phyloP scores from a whole-genome alignment of 2,329 filamentous ascomycete genomes.

The Arthroderma sp. region DNA sequence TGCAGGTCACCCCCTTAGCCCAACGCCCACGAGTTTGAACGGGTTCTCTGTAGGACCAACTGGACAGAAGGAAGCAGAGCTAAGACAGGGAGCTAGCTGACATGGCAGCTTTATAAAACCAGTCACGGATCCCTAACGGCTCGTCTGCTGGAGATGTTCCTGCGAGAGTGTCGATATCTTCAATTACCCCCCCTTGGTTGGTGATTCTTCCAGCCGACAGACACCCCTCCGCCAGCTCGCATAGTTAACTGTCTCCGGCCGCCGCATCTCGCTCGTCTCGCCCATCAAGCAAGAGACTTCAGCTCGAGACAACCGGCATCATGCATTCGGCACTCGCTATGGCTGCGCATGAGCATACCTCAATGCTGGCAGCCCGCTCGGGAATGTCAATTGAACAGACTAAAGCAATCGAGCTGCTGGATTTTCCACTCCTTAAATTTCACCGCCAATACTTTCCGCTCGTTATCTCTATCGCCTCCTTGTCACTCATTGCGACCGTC shows the following conservation, averaged over 20 bases:
- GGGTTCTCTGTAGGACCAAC: background rate
- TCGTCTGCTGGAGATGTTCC: background rate
- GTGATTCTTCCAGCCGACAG: background rate
- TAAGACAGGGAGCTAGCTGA: background rate
- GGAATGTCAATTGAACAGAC: background rate
- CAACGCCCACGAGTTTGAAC: background rate
- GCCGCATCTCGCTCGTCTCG: background rate
- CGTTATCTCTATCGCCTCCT: conserved; percentile 15
- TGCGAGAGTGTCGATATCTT: background rate
- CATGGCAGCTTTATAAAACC: background rate
- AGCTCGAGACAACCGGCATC: background rate
- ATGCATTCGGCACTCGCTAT: background rate
- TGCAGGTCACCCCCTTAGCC: too few relatives aligned
- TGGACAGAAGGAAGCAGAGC: background rate
- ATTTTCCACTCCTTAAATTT: background rate
- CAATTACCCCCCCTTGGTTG: too few relatives aligned
- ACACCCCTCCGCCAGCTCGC: background rate
- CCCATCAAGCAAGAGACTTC: background rate
- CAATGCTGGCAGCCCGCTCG: background rate
- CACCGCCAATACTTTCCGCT: background rate
- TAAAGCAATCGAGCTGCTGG: background rate
- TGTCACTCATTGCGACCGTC: conserved; percentile 37
- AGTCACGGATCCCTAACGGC: background rate
- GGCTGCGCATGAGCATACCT: background rate
- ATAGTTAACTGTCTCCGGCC: background rate